Base-by-base conservation (phyloP, 1,139 yeast genomes). In the Blastobotrys arbuscula region DNA sequence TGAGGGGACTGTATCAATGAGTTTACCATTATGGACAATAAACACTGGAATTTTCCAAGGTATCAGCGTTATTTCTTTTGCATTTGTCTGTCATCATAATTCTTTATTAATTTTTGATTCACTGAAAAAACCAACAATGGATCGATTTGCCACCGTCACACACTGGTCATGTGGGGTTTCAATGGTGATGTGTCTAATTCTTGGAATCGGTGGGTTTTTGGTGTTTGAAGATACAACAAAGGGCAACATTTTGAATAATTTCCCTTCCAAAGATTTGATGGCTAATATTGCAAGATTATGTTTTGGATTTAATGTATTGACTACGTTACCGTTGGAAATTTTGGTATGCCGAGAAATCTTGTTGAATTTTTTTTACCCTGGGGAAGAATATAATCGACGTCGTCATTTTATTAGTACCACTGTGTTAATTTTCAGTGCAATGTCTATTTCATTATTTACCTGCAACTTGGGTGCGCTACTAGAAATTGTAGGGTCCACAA, bases 61-160 rank as follows among this genome's bases (percentile, higher is more conserved):
- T 1, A 81, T 90, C 21, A 82, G 94, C 18, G 95, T 90, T 45
- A 87, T 90, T 31, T 88, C 96, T 0, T 90, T 90, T 70, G 95
- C 97, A 5, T 76, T 90, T 58, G 97, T 90, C 2, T 90, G 97
- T 62, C 97, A 90, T 61, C 97, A 90, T 65, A 90, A 90, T 62
- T 87, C 97, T 0, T 79, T 90, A 39, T 83, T 89, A 60, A 90
- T 90, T 40, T 90, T 83, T 68, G 88, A 87, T 61, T 87, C 96
- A 0, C 75, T 90, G 61, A 77, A 76, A 55, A 78, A 78, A 30
- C 92, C 96, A 3, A 81, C 95, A 2, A 65, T 87, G 59, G 81
- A 79, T 53, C 74, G 90, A 54, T 90, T 90, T 62, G 75, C 84
- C 42, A 74, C 71, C 38, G 77, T 90, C 34, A 89, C 96, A 0